phyloP scores from a whole-genome alignment of 2,329 filamentous ascomycete genomes.

The Exophiala calicioides region DNA sequence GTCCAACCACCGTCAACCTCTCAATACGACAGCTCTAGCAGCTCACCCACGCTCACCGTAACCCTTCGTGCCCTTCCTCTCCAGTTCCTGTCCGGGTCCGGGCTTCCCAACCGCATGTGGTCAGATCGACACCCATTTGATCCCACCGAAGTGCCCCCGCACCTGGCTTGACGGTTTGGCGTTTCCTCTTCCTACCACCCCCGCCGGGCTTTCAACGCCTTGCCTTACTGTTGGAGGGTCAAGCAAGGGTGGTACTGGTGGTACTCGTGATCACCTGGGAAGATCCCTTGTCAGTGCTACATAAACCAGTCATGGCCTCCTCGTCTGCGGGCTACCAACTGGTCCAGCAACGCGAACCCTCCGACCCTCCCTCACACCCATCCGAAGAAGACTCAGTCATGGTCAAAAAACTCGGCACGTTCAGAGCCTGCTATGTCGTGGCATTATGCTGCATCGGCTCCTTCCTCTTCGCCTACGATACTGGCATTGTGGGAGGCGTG shows the following conservation, averaged over 20 bases:
- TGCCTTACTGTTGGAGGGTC: background rate
- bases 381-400: conserved; percentile 28
- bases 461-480: conserved; percentile 46
- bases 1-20: too few relatives aligned
- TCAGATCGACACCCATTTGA: too few relatives aligned
- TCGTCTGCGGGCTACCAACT: conserved; percentile 20
- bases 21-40: too few relatives aligned
- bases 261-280: background rate
- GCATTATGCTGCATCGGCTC: conserved; percentile 42
- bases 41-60: too few relatives aligned
- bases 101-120: too few relatives aligned
- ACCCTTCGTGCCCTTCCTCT: too few relatives aligned
- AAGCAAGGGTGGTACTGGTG: conserved; percentile 1
- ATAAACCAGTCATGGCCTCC: conserved; percentile 19
- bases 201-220: background rate
- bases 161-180: too few relatives aligned
- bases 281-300: background rate
- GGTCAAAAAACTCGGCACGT: conserved; percentile 38
- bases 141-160: too few relatives aligned
- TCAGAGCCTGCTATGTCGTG: conserved; percentile 41
- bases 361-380: conserved; percentile 5
- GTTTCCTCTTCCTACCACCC: too few relatives aligned
- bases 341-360: conserved; percentile 18
- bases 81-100: too few relatives aligned
- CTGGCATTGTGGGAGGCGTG: conserved; percentile 49